phyloP scores from a whole-genome alignment of 768 basidiomycete genomes.

The Rhodotorula paludigena region DNA sequence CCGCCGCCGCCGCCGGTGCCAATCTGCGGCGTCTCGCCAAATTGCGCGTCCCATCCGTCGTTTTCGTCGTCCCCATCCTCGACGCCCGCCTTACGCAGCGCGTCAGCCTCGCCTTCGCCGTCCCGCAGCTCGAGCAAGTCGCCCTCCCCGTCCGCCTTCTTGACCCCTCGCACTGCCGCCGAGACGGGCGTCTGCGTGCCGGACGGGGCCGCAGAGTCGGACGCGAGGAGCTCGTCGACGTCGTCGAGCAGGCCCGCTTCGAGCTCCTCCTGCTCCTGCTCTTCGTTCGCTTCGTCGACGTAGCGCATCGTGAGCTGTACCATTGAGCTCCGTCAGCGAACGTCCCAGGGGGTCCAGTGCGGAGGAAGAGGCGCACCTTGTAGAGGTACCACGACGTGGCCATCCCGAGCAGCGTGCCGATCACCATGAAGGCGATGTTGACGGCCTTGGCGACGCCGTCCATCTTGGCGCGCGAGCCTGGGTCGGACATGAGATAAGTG shows the following conservation, averaged over 20 bases:
- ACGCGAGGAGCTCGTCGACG: slow-evolving; percentile 53
- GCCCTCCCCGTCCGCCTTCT: background rate
- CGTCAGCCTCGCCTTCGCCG: too few species aligned
- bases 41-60: background rate
- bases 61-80: slow-evolving; percentile 1
- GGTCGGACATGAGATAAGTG: slow-evolving; percentile 64
- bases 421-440: slow-evolving; percentile 59
- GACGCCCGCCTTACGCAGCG: too few species aligned
- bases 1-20: background rate
- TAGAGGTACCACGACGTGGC: slow-evolving; percentile 61
- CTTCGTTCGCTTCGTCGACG: slow-evolving; percentile 25
- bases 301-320: slow-evolving; percentile 28
- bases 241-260: slow-evolving; percentile 62
- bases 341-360: too few species aligned
- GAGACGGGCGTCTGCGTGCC: background rate
- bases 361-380: background rate
- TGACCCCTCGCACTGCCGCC: too few species aligned
- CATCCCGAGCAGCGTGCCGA: slow-evolving; percentile 59
- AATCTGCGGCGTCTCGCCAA: too few species aligned
- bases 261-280: slow-evolving; percentile 53
- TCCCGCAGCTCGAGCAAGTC: too few species aligned
- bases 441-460: slow-evolving; percentile 66
- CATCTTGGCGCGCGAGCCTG: slow-evolving; percentile 67
- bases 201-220: too few species aligned
- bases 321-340: background rate